Evolutionary conservation across 257 asterid species (phyloP), one percentile per base, ranked within the genome.

Genomic region (Scutellaria barbata): DNA sequence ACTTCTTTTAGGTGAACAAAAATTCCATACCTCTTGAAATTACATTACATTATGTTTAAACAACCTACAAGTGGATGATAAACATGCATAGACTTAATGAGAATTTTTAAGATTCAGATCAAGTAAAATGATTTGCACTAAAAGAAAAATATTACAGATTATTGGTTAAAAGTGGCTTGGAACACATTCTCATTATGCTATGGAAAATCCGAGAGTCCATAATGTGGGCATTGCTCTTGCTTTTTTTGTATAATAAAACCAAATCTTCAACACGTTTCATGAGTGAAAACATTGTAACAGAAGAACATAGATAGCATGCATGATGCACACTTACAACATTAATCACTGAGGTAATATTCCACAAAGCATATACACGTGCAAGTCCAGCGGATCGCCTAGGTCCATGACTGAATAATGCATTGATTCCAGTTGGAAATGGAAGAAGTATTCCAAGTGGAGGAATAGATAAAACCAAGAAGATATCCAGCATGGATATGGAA

Each of bases 381-480:
- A 88, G 89, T 69, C 86, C 89, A 52, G 98, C 96, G 50, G 98
- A 86, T 62, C 95, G 87, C 71, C 95, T 74, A 14, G 95, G 95
- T 60, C 94, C 95, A 17, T 89, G 94, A 81, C 95, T 89, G 68
- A 92, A 92, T 72, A 92, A 82, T 22, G 98, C 94, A 80, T 83
- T 88, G 79, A 89, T 86, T 68, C 95, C 98, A 78, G 90, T 90
- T 35, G 98, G 98, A 75, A 92, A 92, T 17, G 96, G 96, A 66
- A 92, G 88, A 71, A 92, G 81, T 79, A 89, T 85, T 78, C 94
- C 94, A 30, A 89, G 84, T 70, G 98, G 98, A 72, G 90, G 90
- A 81, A 92, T 81, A 67, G 81, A 84, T 72, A 92, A 82, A 63
- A 79, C 90, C 82, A 85, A 73, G 72, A 86, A 75, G 74, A 86